Base-by-base conservation (phyloP, 495 filamentous ascomycete species). In the Talaromyces borbonicus region DNA sequence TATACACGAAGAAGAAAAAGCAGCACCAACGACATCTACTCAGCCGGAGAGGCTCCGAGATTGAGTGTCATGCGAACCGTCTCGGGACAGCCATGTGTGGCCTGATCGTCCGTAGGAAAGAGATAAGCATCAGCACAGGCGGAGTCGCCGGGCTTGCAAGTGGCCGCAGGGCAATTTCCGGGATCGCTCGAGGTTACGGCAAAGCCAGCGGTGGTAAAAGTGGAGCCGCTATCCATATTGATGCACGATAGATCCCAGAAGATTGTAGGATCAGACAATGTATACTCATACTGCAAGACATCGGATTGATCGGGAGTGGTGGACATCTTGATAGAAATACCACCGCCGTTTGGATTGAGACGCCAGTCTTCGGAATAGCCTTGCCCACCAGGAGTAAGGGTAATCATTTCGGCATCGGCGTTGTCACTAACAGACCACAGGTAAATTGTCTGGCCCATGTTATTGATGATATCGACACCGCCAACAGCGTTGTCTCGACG, bases 251-350 rank as follows among this genome's bases (percentile, higher is more conserved):
- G 59, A 56, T 71, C 66, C 65, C 65, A 71, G 54, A 50, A 71
- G 55, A 71, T 61, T 9, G 57, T 63, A 11, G 59, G 51, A 9
- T 54, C 57, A 24, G 49, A 40, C 50, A 60, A 24, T 54, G 68
- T 71, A 59, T 71, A 71, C 55, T 71, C 68, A 53, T 64, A 71
- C 50, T 71, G 68, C 19, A 71, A 62, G 18, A 71, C 66, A 36
- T 65, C 61, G 46, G 54, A 51, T 48, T 61, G 50, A 48, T 43
- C 50, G 31, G 53, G 33, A 16, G 49, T 49, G 48, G 61, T 65
- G 41, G 68, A 64, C 46, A 71, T 51, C 62, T 71, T 71, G 62
- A 71, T 66, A 23, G 66, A 69, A 53, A 71, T 59, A 47, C 68
- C 68, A 32, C 68, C 68, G 38, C 68, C 68, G 51, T 69, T 54